Evolutionary conservation across 129 eudicot species (phyloP).

Genomic region (Solidago caesia): DNA sequence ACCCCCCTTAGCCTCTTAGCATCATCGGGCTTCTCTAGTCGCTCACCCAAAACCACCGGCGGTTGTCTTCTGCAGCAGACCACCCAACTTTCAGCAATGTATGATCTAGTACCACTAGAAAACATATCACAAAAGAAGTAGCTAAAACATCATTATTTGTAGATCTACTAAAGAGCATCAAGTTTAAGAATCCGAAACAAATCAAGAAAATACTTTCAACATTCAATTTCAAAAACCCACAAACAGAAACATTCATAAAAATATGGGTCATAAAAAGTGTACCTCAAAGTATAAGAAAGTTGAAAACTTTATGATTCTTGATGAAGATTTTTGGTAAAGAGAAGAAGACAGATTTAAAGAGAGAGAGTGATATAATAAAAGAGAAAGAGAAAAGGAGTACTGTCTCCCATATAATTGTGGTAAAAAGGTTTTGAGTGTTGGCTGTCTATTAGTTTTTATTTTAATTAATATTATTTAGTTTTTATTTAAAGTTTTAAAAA

Average conservation of each 20-base stretch:
- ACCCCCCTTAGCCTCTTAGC: too few species aligned
- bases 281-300: conserved; percentile 42
- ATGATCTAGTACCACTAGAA: background rate
- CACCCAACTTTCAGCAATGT: conserved; percentile 17
- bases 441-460: too few species aligned
- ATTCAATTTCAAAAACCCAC: conserved; percentile 12
- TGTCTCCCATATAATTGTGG: too few species aligned
- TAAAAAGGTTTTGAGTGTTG: too few species aligned
- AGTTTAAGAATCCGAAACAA: conserved; percentile 11
- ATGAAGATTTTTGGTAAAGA: conserved; percentile 25
- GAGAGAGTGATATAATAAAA: too few species aligned
- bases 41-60: too few species aligned
- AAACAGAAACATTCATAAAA: conserved; percentile 16
- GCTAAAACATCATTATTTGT: background rate
- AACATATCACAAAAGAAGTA: too few species aligned
- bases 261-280: conserved; percentile 34
- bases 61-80: too few species aligned
- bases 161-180: conserved; percentile 19
- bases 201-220: background rate
- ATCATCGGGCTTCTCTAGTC: too few species aligned
- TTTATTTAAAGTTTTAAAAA: too few species aligned
- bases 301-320: conserved; percentile 52
- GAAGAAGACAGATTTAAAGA: background rate
- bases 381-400: too few species aligned
- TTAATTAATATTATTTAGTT: too few species aligned